phyloP scores from a whole-genome alignment of 331 rosid species.

The Dryas integrifolia region DNA sequence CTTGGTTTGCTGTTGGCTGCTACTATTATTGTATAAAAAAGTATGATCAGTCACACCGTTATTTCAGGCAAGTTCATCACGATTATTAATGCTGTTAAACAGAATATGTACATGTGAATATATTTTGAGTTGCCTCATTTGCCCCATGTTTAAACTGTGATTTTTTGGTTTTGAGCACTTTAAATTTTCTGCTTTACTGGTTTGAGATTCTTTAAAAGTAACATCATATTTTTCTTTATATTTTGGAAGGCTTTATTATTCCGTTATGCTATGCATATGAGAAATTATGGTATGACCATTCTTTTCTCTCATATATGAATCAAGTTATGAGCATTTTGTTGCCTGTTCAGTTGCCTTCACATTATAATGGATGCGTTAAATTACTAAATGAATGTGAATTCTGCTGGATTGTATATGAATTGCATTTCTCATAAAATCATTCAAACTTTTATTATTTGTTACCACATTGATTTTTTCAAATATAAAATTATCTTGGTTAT shows the following conservation, averaged over 20 bases:
- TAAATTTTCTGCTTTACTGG: not conserved
- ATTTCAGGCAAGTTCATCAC: constrained; percentile 62
- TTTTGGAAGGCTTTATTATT: not conserved
- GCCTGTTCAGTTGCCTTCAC: not conserved
- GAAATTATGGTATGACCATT: not conserved
- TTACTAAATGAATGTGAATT: not conserved
- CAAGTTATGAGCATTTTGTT: not conserved
- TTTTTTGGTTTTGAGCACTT: not conserved
- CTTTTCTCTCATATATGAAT: not conserved
- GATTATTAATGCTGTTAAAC: not conserved
- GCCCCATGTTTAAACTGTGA: not conserved
- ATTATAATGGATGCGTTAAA: not conserved
- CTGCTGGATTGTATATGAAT: not conserved
- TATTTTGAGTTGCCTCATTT: constrained; percentile 3
- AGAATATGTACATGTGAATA: not conserved
- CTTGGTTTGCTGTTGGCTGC: constrained; percentile 99
- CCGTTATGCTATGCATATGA: not conserved
- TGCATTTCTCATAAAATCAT: not conserved
- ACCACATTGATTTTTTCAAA: not conserved
- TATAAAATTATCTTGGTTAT: too few relatives aligned
- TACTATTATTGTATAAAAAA: constrained; percentile 94
- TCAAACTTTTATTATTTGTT: not conserved
- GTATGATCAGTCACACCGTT: constrained; percentile 82
- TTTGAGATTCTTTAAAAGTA: not conserved
- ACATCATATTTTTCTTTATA: not conserved